These are phyloP conservation scores for Elsinoe fawcettii DNA, from an alignment of 2,329 filamentous ascomycete species.

Conservation along the genomic window DNA sequence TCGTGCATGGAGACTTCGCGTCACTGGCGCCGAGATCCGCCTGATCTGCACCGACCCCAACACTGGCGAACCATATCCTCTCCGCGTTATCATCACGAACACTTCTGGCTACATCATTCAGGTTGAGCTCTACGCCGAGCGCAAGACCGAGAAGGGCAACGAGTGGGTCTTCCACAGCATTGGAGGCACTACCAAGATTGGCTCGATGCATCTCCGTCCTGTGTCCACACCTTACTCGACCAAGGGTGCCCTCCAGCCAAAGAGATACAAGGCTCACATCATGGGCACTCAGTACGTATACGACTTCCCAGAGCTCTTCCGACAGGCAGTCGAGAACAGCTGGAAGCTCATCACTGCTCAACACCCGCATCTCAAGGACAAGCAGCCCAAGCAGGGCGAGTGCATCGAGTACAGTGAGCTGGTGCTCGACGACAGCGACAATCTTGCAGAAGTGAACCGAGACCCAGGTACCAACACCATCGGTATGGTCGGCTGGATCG, in stretches of 20 bases:
- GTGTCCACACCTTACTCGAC: conserved; percentile 91
- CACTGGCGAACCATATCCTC: conserved; percentile 78
- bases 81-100: conserved; percentile 95
- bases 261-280: conserved; percentile 97
- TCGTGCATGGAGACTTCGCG: conserved; percentile 90
- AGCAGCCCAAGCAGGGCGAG: conserved; percentile 77
- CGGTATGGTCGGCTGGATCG: conserved; percentile 98
- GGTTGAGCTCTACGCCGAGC: conserved; percentile 95
- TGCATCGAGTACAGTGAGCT: conserved; percentile 93
- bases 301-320: conserved; percentile 98
- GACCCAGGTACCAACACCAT: conserved; percentile 92
- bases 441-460: conserved; percentile 83
- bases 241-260: conserved; percentile 97
- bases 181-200: conserved; percentile 88
- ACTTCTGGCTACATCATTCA: conserved; percentile 97
- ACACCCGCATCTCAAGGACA: conserved; percentile 65
- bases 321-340: conserved; percentile 92
- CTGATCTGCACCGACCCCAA: conserved; percentile 91
- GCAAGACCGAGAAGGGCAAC: conserved; percentile 87
- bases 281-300: conserved; percentile 99
- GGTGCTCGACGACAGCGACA: conserved; percentile 89
- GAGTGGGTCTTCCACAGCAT: conserved; percentile 99
- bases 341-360: conserved; percentile 72
- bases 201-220: conserved; percentile 85
- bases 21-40: conserved; percentile 94